Base-by-base conservation (phyloP, 306 rosid genomes). In the Prunus armeniaca region DNA sequence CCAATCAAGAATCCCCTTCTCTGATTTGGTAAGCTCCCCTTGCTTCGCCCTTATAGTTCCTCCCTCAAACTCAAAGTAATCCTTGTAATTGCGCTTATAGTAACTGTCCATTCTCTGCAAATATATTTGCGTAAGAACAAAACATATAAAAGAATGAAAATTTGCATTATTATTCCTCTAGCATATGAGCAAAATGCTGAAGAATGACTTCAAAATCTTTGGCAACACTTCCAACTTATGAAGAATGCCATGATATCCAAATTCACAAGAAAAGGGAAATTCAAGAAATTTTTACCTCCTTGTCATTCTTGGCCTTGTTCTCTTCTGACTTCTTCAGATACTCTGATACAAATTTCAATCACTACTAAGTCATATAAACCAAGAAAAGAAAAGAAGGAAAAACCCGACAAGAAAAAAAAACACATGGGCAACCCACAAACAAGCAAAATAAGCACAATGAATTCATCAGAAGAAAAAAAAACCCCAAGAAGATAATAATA, bases 81-180 rank as follows among this genome's bases (percentile, higher is more conserved):
- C 97, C 89, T 92, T 94, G 91, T 94, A 94, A 67, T 91, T 91
- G 41, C 96, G 89, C 88, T 82, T 94, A 93, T 91, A 91, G 72
- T 87, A 91, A 84, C 87, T 90, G 17, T 94, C 96, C 84, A 86
- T 43, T 76, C 98, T 90, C 98, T 94, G 90, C 73, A 10, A 30
- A 69, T 73, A 63, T 41, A 54, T 14, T 24, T 63, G 12, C 52
- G 43, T 3, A 38, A 46, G 43, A 24, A 38, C 5, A 67, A 38
- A 38, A 67, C 45, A 11, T 32, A 38, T 20, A 58, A 19, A 38
- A 10, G 19, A 9, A 50, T 15, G 22, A 20, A 49, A 45, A n/a
- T 12, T 58, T 38, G 9, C 43, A 38, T 38, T 38, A 38, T 38
- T 22, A 34, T 20, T 45, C 55, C 52, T 67, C 54, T 43, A 10